Base-by-base conservation (phyloP, 2,329 filamentous ascomycete species). In the Monosporascus sp. region DNA sequence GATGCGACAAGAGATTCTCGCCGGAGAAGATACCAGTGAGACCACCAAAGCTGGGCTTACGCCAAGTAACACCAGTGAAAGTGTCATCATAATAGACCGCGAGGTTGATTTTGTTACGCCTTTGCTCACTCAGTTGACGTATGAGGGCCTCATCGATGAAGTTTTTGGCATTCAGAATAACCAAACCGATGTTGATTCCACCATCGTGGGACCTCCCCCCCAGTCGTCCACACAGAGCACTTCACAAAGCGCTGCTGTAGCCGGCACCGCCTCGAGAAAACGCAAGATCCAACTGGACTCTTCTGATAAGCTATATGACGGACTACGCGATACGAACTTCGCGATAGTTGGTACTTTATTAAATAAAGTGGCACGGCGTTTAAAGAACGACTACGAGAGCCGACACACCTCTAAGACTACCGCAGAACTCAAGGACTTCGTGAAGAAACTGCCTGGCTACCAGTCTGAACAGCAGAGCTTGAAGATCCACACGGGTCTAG, bases 101-200 rank as follows among this genome's bases (percentile, higher is more conserved):
- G 92, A 97, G 68, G 88, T 96, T 52, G 94, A 99, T 69, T 91
- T 94, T 64, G 90, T 93, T 17, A 97, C 94, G 1, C 87, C 89
- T 0, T 79, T 99, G 17, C 85, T 99, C 51, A 97, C 93, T 0
- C 94, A 99, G 68, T 76, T 99, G 57, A 99, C 94, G 1, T 99
- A 99, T 65, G 93, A 99, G 72, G 94, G 94, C 3, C 78, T 99
- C 26, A 87, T 99, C 51, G 95, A 99, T 65, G 94, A 99, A 68
- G 81, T 94, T 17, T 95, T 96, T 66, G 87, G 88, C 35, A 96
- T 99, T 56, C 84, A 89, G 59, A 88, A 97, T 66, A 97, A 95
- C 65, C 91, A 96, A 68, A 87, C 90, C 38, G 94, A 97, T 67
- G 85, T 97, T 22, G 93, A 97, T 67, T 90, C 91, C 2, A 91